phyloP scores from a whole-genome alignment of 2,329 filamentous ascomycete genomes.

The Penicillium nordicum region DNA sequence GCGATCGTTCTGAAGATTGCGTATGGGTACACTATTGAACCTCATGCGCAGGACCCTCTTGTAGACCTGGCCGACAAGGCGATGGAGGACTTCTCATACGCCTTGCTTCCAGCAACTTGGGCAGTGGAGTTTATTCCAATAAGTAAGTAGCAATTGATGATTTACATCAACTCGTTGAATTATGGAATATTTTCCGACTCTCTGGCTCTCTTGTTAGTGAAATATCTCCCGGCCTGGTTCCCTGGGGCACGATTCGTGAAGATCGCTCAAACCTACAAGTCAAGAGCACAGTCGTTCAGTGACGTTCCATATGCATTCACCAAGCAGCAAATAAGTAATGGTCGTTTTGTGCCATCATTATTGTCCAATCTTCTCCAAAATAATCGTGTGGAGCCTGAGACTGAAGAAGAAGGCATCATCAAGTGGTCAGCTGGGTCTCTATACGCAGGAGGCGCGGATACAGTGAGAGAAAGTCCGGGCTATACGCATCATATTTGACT shows the following conservation, averaged over 20 bases:
- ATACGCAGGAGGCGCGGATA: constrained; percentile 45
- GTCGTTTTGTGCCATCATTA: constrained; percentile 37
- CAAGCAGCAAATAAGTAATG: constrained; percentile 38
- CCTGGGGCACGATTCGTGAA: constrained; percentile 46
- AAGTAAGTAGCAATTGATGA: constrained; percentile 8
- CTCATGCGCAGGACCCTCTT: constrained; percentile 28
- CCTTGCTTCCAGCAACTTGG: constrained; percentile 43
- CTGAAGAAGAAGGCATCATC: constrained; percentile 30
- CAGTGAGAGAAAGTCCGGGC: constrained; percentile 21
- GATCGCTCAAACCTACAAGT: constrained; percentile 37
- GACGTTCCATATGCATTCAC: constrained; percentile 46
- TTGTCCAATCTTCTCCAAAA: constrained; percentile 41
- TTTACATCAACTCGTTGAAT: too few species aligned
- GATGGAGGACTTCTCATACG: constrained; percentile 43
- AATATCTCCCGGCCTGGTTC: constrained; percentile 44
- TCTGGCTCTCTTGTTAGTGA: constrained; percentile 17
- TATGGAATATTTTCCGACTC: neutral
- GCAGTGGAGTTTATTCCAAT: constrained; percentile 46
- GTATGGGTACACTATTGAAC: constrained; percentile 34
- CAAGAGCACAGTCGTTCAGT: constrained; percentile 20
- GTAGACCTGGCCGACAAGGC: constrained; percentile 42
- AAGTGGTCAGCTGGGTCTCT: constrained; percentile 38
- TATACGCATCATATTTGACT: neutral
- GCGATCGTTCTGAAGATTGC: constrained; percentile 42
- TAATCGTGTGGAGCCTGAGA: constrained; percentile 20